These are phyloP conservation scores for Aspergillus viridinutans DNA, from an alignment of 2,329 filamentous ascomycete species.

Conservation along the genomic window DNA sequence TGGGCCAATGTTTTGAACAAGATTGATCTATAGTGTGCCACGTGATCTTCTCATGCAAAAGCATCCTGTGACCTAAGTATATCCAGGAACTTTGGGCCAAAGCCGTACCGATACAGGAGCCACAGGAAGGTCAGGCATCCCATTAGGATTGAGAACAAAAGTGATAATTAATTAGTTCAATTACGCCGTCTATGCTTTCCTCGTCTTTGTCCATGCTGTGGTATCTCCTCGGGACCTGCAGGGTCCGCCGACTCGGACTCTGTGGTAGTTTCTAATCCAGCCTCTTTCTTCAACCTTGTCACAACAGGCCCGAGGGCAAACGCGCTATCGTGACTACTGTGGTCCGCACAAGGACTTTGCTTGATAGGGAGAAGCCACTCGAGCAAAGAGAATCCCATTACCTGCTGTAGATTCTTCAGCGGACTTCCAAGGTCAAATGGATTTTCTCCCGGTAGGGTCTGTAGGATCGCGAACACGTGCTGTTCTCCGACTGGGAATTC, in stretches of 20 bases:
- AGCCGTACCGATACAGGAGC: not conserved
- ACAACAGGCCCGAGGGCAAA: constrained; percentile 65
- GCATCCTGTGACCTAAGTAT: not conserved
- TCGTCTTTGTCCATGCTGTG: constrained; percentile 14
- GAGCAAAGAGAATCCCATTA: constrained; percentile 68
- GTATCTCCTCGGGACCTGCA: constrained; percentile 2
- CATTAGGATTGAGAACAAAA: not conserved
- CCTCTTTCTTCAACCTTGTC: constrained; percentile 49
- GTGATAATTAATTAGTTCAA: not conserved
- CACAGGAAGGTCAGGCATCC: not conserved
- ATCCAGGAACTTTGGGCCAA: not conserved
- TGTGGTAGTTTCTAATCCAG: constrained; percentile 29
- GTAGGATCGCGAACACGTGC: constrained; percentile 74
- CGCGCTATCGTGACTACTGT: constrained; percentile 62
- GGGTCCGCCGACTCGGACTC: not conserved
- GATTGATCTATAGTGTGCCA: not conserved
- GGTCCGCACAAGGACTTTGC: constrained; percentile 68
- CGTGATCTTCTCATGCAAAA: not conserved
- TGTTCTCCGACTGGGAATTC: constrained; percentile 44
- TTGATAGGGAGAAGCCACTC: constrained; percentile 81
- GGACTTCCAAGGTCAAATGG: constrained; percentile 72
- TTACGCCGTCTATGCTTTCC: constrained; percentile 7
- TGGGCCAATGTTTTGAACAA: not conserved
- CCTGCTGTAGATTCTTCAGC: constrained; percentile 66
- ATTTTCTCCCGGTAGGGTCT: constrained; percentile 70